Evolutionary conservation across 805 yeast genomes (phyloP), one percentile per base, ranked within the genome.

Genomic region (Lachancea mirantina): DNA sequence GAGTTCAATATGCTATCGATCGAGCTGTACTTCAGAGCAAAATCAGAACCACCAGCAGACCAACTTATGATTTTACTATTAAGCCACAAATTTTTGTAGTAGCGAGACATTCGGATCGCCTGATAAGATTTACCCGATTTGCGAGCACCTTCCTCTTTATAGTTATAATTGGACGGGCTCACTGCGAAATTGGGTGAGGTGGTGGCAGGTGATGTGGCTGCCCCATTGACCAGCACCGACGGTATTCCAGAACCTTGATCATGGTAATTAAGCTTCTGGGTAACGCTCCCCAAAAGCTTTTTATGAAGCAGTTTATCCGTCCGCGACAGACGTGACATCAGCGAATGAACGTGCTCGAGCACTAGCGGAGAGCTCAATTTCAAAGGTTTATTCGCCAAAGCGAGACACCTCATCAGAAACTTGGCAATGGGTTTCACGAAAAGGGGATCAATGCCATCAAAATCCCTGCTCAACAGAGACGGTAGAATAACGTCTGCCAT

Each of bases 71-170:
- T 49, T 10, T 57, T 55, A 21, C 51, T 50, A 35, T 61, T 62
- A 14, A 64, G 45, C 69, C 69, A 64, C 4, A 64, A 45, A 23
- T 57, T 57, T 32, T 57, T 57, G 30, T 53, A 57, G 34, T 51
- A 57, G 9, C 60, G 49, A 23, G 49, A 34, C 22, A 57, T 38
- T 31, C 53, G 55, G 34, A 52, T 35, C 30, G 54, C 55, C 28
- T 49, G 49, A 29, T 49, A 49, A 31, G 47, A 47, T 6, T 31
- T 28, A 5, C 39, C 35, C 8, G 41, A 26, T 4, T 43, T 19
- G 3, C 32, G 30, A 13, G 34, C 19, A 7, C 32, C 28, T 8
- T 8, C 9, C 10, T 43, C 38, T 4, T 31, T 19, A 27, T 46
- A 47, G n/a, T 43, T 35, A 19, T 36, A 37, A 2, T 51, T 39